phyloP scores from a whole-genome alignment of 78 protist species.

The Dictyostelium purpureum region DNA sequence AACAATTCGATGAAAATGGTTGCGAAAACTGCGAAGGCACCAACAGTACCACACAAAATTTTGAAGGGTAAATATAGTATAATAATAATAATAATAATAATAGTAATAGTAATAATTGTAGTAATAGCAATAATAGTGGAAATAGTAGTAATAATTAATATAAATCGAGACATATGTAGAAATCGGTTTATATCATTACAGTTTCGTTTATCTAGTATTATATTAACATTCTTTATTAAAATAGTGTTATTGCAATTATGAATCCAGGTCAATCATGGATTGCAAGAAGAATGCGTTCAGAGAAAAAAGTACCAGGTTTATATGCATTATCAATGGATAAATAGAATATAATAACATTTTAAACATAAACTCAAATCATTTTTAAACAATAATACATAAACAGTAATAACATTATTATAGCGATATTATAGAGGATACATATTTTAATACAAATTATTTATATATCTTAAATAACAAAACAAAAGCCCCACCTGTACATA shows the following conservation, averaged over 20 bases:
- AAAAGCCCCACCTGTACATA: not conserved
- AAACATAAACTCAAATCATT: not conserved
- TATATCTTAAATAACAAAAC: not conserved
- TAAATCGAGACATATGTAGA: not conserved
- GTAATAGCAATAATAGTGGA: too few species aligned
- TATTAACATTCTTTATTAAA: too few species aligned
- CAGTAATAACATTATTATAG: not conserved
- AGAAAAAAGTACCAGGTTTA: constrained; percentile 36
- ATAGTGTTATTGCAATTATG: constrained; percentile 52
- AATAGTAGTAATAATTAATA: too few species aligned
- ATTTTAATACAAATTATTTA: not conserved
- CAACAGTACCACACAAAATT: constrained; percentile 30
- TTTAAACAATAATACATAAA: not conserved
- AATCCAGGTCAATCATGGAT: constrained; percentile 61
- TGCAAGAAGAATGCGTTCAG: constrained; percentile 32
- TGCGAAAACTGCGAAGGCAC: constrained; percentile 45
- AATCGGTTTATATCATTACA: not conserved
- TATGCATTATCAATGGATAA: constrained; percentile 37
- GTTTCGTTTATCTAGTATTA: not conserved
- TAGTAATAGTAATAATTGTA: too few species aligned
- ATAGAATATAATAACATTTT: not conserved
- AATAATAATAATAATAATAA: too few species aligned
- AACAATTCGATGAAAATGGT: constrained; percentile 52
- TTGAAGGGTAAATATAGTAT: constrained; percentile 75
- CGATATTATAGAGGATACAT: not conserved